Evolutionary conservation across 1,284 basidiomycete genomes (phyloP).

Genomic region (Takashimella koratensis): DNA sequence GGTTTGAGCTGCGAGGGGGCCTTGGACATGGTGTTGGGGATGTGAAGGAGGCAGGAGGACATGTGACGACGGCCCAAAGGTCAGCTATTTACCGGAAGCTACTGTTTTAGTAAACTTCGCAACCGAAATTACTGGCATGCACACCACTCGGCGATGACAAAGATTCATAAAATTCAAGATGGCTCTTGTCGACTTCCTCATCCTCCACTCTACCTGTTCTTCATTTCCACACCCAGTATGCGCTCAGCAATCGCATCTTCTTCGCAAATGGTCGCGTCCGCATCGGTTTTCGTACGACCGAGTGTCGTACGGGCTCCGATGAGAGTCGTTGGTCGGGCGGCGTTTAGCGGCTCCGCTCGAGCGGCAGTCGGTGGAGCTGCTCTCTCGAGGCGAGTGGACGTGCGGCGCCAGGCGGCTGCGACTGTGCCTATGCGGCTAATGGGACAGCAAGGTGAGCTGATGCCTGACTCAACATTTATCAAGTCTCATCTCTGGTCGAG

Average conservation of each 20-base stretch:
- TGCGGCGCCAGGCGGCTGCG: background rate
- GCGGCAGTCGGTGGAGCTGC: background rate
- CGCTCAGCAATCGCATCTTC: conserved; percentile 32
- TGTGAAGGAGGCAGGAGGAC: too few species aligned
- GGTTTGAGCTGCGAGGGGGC: background rate
- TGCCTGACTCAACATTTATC: background rate
- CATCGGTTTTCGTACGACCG: conserved; percentile 1
- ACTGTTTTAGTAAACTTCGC: too few species aligned
- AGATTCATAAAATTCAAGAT: too few species aligned
- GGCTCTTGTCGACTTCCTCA: too few species aligned
- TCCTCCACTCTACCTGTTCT: too few species aligned
- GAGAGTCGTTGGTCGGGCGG: conserved; percentile 2
- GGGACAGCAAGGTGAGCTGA: conserved; percentile 1
- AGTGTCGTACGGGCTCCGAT: conserved; percentile 13
- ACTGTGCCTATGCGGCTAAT: conserved; percentile 6
- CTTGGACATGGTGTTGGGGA: conserved; percentile 7
- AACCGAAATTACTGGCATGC: too few species aligned
- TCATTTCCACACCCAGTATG: conserved; percentile 8
- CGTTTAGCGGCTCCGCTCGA: background rate
- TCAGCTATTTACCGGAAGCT: too few species aligned
- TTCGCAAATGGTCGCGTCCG: conserved; percentile 13
- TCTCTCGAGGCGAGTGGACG: conserved; percentile 5
- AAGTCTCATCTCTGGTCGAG: background rate
- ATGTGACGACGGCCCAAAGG: too few species aligned
- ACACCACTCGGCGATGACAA: too few species aligned